Percentiles rank a stretch among this genome's conserved stretches.
These are phyloP conservation scores for Fusarium gaditjirri DNA, from an alignment of 2,329 filamentous ascomycete species.

Conservation along the genomic window DNA sequence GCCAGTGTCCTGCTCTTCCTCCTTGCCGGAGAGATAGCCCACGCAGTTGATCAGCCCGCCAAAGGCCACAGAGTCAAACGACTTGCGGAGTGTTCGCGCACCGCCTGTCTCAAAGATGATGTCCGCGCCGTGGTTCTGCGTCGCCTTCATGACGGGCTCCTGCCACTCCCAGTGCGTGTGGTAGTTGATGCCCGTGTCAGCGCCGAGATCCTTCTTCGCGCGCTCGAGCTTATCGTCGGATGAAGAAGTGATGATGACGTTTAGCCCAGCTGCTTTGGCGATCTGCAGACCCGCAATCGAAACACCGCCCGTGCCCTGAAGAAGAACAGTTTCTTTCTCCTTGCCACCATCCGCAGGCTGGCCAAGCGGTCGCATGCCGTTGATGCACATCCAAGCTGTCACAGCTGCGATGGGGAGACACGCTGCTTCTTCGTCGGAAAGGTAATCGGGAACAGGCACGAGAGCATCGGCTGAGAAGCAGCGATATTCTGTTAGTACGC, in stretches of 20 bases:
- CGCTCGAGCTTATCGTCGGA: constrained; percentile 62
- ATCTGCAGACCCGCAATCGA: constrained; percentile 63
- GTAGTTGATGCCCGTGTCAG: constrained; percentile 65
- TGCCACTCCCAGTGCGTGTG: constrained; percentile 63
- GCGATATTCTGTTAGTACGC: constrained; percentile 68
- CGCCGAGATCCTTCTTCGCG: constrained; percentile 59
- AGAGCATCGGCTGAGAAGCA: constrained; percentile 67
- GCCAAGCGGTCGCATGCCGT: constrained; percentile 66
- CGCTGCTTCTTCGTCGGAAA: constrained; percentile 68
- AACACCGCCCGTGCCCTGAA: constrained; percentile 67
- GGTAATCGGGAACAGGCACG: constrained; percentile 65
- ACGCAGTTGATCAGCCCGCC: constrained; percentile 65
- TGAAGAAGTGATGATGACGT: constrained; percentile 64
- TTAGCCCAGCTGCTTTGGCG: constrained; percentile 62
- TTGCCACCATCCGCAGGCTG: constrained; percentile 49
- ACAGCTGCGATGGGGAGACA: constrained; percentile 70
- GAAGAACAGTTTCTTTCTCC: constrained; percentile 53
- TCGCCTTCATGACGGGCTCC: constrained; percentile 58
- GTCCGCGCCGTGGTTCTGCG: constrained; percentile 59
- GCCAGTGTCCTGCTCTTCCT: constrained; percentile 58
- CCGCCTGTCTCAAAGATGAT: constrained; percentile 67
- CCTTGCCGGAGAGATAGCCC: constrained; percentile 62
- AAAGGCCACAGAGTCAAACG: constrained; percentile 63
- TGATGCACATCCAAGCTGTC: constrained; percentile 74
- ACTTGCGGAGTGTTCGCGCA: constrained; percentile 61